These are phyloP conservation scores for Epichloe festucae DNA, from an alignment of 2,329 filamentous ascomycete species.

Conservation along the genomic window DNA sequence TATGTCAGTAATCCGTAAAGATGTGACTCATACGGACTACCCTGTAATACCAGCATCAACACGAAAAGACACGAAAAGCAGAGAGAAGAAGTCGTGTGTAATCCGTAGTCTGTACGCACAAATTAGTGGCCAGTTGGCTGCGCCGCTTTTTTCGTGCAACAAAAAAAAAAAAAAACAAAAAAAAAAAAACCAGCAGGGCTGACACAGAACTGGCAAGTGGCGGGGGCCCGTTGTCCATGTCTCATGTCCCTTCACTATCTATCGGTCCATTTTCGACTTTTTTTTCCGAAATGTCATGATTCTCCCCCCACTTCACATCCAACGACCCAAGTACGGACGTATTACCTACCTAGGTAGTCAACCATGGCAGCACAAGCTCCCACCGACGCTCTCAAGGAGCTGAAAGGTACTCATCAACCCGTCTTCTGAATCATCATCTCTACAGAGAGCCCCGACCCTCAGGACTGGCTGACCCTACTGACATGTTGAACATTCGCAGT, in stretches of 20 bases:
- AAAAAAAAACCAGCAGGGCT: too few relatives aligned
- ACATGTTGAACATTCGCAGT: conserved; percentile 15
- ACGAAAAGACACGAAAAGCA: too few relatives aligned
- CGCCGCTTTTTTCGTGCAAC: too few relatives aligned
- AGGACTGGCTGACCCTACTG: not conserved
- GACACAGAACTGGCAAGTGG: not conserved
- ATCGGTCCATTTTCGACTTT: not conserved
- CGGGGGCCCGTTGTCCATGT: not conserved
- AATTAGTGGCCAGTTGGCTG: too few relatives aligned
- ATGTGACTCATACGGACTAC: too few relatives aligned
- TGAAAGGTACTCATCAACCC: conserved; percentile 21
- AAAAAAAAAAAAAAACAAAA: too few relatives aligned
- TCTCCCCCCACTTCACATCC: not conserved
- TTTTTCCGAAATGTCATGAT: not conserved
- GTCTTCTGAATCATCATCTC: not conserved
- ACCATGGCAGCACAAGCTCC: conserved; percentile 30
- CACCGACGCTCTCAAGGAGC: conserved; percentile 30
- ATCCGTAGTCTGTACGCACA: too few relatives aligned
- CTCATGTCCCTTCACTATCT: not conserved
- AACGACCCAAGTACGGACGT: not conserved
- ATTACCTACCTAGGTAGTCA: conserved; percentile 10
- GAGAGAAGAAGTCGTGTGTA: too few relatives aligned
- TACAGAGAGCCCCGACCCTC: not conserved
- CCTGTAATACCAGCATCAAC: too few relatives aligned
- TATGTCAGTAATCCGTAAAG: too few relatives aligned